Conservation (phyloP, 108 stramenopile genomes). For the Cyclostephanos invisitatus region DNA sequence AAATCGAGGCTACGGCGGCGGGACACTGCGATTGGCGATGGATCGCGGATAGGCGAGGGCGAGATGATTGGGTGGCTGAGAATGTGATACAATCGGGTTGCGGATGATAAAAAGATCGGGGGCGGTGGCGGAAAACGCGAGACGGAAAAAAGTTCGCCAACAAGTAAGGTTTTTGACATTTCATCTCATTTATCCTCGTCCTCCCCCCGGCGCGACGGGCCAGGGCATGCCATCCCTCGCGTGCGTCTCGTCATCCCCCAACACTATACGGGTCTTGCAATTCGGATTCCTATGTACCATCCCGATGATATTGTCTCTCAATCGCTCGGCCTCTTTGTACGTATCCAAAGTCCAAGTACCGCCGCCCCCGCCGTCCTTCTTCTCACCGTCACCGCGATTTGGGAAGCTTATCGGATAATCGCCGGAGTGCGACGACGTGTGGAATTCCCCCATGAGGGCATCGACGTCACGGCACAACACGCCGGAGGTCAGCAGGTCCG, state of each 20-base stretch:
- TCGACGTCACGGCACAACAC: constrained; percentile 35
- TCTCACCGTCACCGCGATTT: not conserved
- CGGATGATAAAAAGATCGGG: too few species aligned
- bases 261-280: constrained; percentile 6
- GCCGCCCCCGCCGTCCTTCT: not conserved
- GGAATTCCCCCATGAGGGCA: constrained; percentile 42
- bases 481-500: constrained; percentile 25
- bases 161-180: too few species aligned
- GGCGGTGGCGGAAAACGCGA: too few species aligned
- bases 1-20: too few species aligned
- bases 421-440: not conserved
- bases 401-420: constrained; percentile 14
- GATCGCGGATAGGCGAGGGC: too few species aligned
- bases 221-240: constrained; percentile 17
- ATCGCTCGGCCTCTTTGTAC: not conserved
- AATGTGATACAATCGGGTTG: too few species aligned
- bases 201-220: not conserved
- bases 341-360: constrained; percentile 6
- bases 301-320: constrained; percentile 10
- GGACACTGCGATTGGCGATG: too few species aligned
- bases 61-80: too few species aligned
- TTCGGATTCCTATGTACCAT: constrained; percentile 9
- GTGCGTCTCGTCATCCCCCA: constrained; percentile 15
- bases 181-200: too few species aligned
- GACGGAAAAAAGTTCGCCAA: too few species aligned